phyloP scores from a whole-genome alignment of 2,329 filamentous ascomycete species.

The Alternaria dauci region DNA sequence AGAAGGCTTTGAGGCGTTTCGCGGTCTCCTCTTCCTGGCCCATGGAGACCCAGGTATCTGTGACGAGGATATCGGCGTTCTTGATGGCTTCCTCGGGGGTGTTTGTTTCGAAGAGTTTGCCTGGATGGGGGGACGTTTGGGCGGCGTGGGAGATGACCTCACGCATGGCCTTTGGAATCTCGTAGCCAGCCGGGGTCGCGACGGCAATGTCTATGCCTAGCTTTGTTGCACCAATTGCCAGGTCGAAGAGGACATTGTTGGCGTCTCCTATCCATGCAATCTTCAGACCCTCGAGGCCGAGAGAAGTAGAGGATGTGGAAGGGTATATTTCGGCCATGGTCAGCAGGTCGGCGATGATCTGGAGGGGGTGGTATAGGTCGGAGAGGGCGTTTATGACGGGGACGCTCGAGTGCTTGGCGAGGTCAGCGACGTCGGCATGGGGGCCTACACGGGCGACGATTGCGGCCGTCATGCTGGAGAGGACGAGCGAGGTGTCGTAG shows the following conservation, averaged over 20 bases:
- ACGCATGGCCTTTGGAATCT: conserved; percentile 78
- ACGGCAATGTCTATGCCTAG: conserved; percentile 86
- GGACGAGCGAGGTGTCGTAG: conserved; percentile 89
- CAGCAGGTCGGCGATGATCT: conserved; percentile 92
- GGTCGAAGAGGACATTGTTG: conserved; percentile 95
- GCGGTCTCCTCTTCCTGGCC: conserved; percentile 88
- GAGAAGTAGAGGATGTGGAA: conserved; percentile 54
- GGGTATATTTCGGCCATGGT: conserved; percentile 84
- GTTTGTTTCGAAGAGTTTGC: conserved; percentile 76
- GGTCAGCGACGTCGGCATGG: conserved; percentile 59
- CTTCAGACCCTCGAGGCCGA: conserved; percentile 84
- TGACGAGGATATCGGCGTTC: conserved; percentile 87
- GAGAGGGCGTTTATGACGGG: conserved; percentile 71
- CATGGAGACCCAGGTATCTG: conserved; percentile 99
- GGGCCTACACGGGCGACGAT: conserved; percentile 62
- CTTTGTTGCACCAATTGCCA: conserved; percentile 87
- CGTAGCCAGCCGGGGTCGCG: conserved; percentile 84
- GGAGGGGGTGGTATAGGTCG: conserved; percentile 90
- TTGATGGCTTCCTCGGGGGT: conserved; percentile 86
- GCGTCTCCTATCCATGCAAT: conserved; percentile 96
- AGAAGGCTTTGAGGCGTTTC: conserved; percentile 80
- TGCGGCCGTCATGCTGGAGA: conserved; percentile 74
- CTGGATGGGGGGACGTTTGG: conserved; percentile 64
- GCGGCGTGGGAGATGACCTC: conserved; percentile 73
- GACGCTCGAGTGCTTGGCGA: conserved; percentile 59